Percentiles rank a stretch among this genome's conserved stretches.
These are phyloP conservation scores for Periconia macrospinosa DNA, from an alignment of 2,329 filamentous ascomycete genomes.

Conservation along the genomic window DNA sequence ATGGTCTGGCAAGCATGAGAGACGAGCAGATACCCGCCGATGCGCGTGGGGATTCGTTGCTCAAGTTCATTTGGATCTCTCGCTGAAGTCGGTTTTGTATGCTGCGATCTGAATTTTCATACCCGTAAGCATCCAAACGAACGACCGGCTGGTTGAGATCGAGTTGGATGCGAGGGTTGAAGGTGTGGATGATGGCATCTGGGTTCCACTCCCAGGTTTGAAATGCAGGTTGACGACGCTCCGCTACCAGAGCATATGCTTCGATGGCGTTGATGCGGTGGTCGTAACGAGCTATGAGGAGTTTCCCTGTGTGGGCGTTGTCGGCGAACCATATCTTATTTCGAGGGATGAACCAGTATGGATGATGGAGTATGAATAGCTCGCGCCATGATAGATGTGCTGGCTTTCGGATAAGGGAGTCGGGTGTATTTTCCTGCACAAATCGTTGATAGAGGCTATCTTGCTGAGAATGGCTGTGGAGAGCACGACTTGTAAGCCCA, in stretches of 20 bases:
- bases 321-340: slow-evolving; percentile 88
- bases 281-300: slow-evolving; percentile 79
- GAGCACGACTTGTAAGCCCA: slow-evolving; percentile 62
- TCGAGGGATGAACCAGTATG: slow-evolving; percentile 80
- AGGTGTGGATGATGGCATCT: slow-evolving; percentile 70
- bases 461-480: slow-evolving; percentile 61
- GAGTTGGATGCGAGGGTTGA: slow-evolving; percentile 69
- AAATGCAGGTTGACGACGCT: slow-evolving; percentile 57
- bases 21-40: slow-evolving; percentile 60
- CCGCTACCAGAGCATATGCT: slow-evolving; percentile 74
- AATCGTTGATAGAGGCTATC: slow-evolving; percentile 74
- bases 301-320: slow-evolving; percentile 69
- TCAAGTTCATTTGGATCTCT: slow-evolving; percentile 55
- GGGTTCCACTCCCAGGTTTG: slow-evolving; percentile 67
- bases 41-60: slow-evolving; percentile 16
- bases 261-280: slow-evolving; percentile 74
- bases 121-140: slow-evolving; percentile 40
- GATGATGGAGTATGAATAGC: slow-evolving; percentile 74
- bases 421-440: slow-evolving; percentile 69
- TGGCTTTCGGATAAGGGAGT: slow-evolving; percentile 37
- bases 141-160: slow-evolving; percentile 74
- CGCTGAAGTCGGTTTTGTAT: slow-evolving; percentile 47
- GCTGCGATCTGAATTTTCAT: slow-evolving; percentile 22
- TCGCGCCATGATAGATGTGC: slow-evolving; percentile 68
- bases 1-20: slow-evolving; percentile 65